A percentile compares a stretch with the other conserved stretches of the same genome.
These are phyloP conservation scores for Zopfochytrium polystomum DNA, from an alignment of 371 early-diverging fungal species.

Conservation along the genomic window DNA sequence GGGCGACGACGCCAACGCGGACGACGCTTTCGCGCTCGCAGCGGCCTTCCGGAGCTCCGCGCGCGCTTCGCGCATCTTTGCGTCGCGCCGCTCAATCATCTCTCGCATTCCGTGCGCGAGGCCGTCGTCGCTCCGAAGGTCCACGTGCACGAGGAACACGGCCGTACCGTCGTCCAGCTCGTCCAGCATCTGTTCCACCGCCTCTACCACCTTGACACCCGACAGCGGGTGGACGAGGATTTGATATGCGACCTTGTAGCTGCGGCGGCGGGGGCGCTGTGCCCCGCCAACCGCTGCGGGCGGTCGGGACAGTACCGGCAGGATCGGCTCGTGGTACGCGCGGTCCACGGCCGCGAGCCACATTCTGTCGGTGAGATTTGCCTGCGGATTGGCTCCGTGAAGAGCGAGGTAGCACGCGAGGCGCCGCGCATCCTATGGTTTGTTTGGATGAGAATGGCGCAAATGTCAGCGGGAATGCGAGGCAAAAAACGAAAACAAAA, in stretches of 20 bases:
- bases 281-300: background rate
- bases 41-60: no score
- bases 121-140: no score
- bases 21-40: no score
- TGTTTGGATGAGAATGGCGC: no score
- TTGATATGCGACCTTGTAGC: slow-evolving; percentile 39
- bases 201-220: background rate
- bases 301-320: slow-evolving; percentile 18
- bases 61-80: no score
- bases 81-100: no score
- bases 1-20: no score
- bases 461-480: no score
- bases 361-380: slow-evolving; percentile 27
- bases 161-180: slow-evolving; percentile 40
- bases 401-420: slow-evolving; percentile 41
- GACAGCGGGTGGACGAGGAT: slow-evolving; percentile 43
- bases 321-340: slow-evolving; percentile 22
- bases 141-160: slow-evolving; percentile 44
- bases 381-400: slow-evolving; percentile 30
- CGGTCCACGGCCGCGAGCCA: slow-evolving; percentile 33
- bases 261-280: background rate
- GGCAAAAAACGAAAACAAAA: no score
- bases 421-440: slow-evolving; percentile 16
- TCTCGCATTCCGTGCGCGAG: no score
- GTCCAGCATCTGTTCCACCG: slow-evolving; percentile 21